Evolutionary conservation across 148 eudicot species (phyloP).

Genomic region (Vaccinium darrowii): DNA sequence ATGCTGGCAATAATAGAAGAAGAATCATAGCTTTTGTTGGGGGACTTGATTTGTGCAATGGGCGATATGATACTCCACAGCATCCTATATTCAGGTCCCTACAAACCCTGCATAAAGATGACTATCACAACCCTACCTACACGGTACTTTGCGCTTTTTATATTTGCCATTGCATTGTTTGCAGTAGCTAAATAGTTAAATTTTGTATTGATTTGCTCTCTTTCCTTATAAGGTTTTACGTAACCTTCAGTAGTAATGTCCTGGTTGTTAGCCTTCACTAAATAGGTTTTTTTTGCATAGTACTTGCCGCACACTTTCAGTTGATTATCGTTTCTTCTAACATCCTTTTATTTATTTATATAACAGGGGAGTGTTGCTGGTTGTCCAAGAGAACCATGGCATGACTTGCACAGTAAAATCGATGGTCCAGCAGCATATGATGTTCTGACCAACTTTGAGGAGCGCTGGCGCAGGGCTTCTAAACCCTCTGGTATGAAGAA

Average conservation of each 20-base stretch:
- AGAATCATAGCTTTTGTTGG: constrained; percentile 83
- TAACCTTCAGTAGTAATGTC: neutral
- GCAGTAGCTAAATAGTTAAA: neutral
- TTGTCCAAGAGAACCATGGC: constrained; percentile 99
- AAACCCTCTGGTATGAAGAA: constrained; percentile 75
- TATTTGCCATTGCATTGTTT: neutral
- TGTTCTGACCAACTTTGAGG: constrained; percentile 80
- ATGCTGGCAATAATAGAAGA: constrained; percentile 73
- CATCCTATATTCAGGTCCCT: constrained; percentile 71
- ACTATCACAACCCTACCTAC: constrained; percentile 84
- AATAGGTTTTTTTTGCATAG: neutral
- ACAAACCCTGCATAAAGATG: constrained; percentile 65
- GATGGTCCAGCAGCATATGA: constrained; percentile 99
- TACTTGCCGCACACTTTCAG: neutral
- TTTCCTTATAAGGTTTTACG: neutral
- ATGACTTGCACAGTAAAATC: constrained; percentile 89
- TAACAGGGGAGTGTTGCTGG: constrained; percentile 69
- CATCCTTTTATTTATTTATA: neutral
- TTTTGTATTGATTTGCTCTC: neutral
- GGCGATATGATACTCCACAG: constrained; percentile 85
- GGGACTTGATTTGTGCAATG: constrained; percentile 92
- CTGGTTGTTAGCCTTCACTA: neutral
- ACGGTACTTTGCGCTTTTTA: constrained; percentile 41
- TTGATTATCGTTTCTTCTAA: neutral
- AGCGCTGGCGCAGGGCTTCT: constrained; percentile 86